A percentile compares a stretch with the other conserved stretches of the same genome.
Conservation (phyloP, 352 stramenopile species). For the Phytophthora vignae region DNA sequence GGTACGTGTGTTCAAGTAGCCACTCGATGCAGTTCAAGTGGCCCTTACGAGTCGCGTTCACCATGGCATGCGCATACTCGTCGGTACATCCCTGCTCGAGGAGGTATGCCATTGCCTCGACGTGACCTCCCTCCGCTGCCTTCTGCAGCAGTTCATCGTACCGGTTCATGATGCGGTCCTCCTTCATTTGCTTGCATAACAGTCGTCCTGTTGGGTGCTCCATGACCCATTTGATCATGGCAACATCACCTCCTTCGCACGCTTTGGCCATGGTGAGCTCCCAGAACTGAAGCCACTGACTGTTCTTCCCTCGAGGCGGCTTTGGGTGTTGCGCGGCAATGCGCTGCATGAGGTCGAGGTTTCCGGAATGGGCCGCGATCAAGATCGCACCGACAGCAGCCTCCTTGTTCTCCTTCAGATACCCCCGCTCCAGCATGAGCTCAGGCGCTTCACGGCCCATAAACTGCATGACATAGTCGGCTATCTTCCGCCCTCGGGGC, state of each 20-base stretch:
- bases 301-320: neutral
- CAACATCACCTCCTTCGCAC: neutral
- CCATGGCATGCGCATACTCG: conserved; percentile 5
- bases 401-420: neutral
- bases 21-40: conserved; percentile 5
- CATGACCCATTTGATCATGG: conserved; percentile 17
- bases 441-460: neutral
- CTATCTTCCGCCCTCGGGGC: neutral
- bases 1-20: conserved; percentile 8
- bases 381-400: neutral
- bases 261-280: neutral
- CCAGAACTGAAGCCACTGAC: neutral
- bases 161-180: conserved; percentile 1
- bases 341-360: neutral
- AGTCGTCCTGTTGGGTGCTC: conserved; percentile 6
- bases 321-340: neutral
- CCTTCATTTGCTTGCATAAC: conserved; percentile 8
- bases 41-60: neutral
- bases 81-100: conserved; percentile 7
- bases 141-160: neutral
- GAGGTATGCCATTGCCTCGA: conserved; percentile 8
- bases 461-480: neutral
- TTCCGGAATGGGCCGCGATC: neutral
- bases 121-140: conserved; percentile 1
- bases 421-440: conserved; percentile 6